Evolutionary conservation across 768 basidiomycete species (phyloP).

Genomic region (Suillus weaverae): DNA sequence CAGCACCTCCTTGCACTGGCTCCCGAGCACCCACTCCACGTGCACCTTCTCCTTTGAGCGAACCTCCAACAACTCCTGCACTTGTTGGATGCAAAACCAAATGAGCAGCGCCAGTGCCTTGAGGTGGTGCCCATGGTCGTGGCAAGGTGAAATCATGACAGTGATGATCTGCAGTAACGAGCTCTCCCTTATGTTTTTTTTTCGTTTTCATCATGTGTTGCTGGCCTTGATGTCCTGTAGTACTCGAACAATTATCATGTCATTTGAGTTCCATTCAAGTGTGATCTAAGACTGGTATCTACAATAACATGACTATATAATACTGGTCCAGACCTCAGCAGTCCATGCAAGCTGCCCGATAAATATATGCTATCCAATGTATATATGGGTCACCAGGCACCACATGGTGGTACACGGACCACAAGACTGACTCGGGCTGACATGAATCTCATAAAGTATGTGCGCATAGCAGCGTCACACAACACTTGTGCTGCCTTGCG

Average conservation of each 20-base stretch:
- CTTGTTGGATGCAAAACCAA: neutral
- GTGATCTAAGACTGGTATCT: neutral
- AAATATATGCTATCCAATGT: too few relatives aligned
- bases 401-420: neutral
- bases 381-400: neutral
- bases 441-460: neutral
- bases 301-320: neutral
- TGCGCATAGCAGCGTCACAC: neutral
- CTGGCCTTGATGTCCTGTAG: neutral
- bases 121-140: too few relatives aligned
- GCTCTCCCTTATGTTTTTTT: neutral
- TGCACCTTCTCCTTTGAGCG: too few relatives aligned
- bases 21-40: too few relatives aligned
- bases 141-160: neutral
- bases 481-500: neutral
- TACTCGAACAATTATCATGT: neutral
- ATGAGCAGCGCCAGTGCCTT: too few relatives aligned
- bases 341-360: neutral
- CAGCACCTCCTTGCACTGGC: too few relatives aligned
- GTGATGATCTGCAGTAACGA: neutral
- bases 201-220: neutral
- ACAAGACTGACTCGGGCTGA: neutral
- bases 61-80: too few relatives aligned
- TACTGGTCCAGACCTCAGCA: neutral
- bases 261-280: neutral